phyloP scores from a whole-genome alignment of 768 basidiomycete species.

The Lentinula boryana region DNA sequence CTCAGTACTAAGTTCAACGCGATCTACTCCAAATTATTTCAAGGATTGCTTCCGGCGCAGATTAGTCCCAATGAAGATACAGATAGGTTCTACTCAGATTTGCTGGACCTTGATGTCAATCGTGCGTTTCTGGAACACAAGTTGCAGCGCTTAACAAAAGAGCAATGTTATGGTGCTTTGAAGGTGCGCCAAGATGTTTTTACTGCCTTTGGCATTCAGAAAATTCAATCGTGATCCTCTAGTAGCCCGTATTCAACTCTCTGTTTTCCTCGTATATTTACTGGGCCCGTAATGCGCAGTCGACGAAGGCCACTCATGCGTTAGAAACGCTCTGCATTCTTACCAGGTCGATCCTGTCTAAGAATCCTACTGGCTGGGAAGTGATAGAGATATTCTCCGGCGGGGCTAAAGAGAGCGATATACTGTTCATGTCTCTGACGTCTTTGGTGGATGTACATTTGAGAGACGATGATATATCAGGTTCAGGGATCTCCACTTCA shows the following conservation, averaged over 20 bases:
- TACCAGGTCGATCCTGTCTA: constrained; percentile 42
- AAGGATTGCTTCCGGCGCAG: constrained; percentile 37
- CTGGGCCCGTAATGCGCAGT: constrained; percentile 27
- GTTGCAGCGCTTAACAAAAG: constrained; percentile 37
- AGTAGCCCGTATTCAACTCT: constrained; percentile 47
- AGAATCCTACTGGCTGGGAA: constrained; percentile 64
- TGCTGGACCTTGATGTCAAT: constrained; percentile 50
- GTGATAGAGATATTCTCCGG: constrained; percentile 67
- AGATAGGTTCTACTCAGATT: constrained; percentile 44
- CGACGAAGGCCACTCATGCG: constrained; percentile 34
- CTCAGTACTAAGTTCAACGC: constrained; percentile 42
- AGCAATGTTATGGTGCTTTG: constrained; percentile 38
- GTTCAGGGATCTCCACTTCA: constrained; percentile 17
- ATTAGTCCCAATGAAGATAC: constrained; percentile 39
- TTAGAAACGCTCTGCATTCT: constrained; percentile 46
- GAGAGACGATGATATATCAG: constrained; percentile 36
- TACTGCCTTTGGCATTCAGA: background rate
- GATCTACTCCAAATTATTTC: constrained; percentile 43
- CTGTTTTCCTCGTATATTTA: constrained; percentile 43
- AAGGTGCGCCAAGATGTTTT: constrained; percentile 35
- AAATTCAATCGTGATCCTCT: background rate
- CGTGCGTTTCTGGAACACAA: constrained; percentile 34
- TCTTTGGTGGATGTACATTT: constrained; percentile 29
- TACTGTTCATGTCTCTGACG: constrained; percentile 45
- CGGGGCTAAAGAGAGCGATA: constrained; percentile 51